These are phyloP conservation scores for Wickerhamiella infanticola DNA, from an alignment of 1,139 yeast genomes.

Conservation along the genomic window DNA sequence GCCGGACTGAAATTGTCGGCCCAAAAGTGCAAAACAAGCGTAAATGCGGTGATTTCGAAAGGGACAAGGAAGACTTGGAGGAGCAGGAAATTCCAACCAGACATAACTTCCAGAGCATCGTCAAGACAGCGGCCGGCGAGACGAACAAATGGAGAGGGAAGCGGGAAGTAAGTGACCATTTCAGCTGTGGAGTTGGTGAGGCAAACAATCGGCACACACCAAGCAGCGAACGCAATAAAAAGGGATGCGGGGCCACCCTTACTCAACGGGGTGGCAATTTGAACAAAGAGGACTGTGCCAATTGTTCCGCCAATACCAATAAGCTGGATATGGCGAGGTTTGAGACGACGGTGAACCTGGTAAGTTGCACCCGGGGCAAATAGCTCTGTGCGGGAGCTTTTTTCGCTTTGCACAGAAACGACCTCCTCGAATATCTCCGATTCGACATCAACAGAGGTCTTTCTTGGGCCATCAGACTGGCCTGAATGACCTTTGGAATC, in stretches of 20 bases:
- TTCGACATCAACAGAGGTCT: not conserved
- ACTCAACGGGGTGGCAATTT: conserved; percentile 53
- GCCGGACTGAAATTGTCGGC: conserved; percentile 41
- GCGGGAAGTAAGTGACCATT: conserved; percentile 67
- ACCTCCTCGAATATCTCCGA: not conserved
- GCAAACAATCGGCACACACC: conserved; percentile 47
- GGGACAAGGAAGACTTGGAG: conserved; percentile 66
- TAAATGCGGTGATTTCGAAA: conserved; percentile 67
- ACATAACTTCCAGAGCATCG: conserved; percentile 62
- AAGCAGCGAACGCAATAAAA: conserved; percentile 44
- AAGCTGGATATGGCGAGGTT: conserved; percentile 39
- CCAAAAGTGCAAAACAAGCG: conserved; percentile 69
- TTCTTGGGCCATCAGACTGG: not conserved
- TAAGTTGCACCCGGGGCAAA: not conserved
- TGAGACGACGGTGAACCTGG: conserved; percentile 15
- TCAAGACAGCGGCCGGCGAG: conserved; percentile 42
- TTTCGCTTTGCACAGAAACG: not conserved
- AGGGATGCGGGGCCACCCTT: conserved; percentile 70
- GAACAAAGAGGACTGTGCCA: conserved; percentile 67
- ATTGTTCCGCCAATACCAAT: conserved; percentile 77
- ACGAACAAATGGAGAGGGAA: conserved; percentile 48
- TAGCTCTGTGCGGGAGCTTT: not conserved
- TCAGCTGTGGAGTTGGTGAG: conserved; percentile 66
- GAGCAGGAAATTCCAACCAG: conserved; percentile 70
- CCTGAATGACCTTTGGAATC: no score